phyloP scores from a whole-genome alignment of 2,329 filamentous ascomycete genomes.

The Curvularia spicifera region DNA sequence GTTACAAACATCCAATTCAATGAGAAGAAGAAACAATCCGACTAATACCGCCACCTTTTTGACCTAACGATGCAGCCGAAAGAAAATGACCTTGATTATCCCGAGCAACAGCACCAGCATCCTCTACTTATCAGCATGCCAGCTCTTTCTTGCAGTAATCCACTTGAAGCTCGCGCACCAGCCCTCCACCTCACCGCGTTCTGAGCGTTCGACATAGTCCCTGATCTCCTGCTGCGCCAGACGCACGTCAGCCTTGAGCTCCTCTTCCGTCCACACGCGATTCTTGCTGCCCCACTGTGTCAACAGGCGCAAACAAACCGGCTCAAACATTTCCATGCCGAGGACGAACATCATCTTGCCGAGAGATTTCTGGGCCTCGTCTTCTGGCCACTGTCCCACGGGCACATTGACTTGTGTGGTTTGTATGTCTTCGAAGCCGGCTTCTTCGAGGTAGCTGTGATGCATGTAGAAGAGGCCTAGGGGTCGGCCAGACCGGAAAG shows the following conservation, averaged over 20 bases:
- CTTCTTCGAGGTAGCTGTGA: conserved; percentile 48
- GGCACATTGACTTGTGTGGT: conserved; percentile 50
- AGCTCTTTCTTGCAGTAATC: conserved; percentile 43
- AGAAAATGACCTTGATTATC: not conserved
- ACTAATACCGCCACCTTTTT: not conserved
- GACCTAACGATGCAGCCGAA: not conserved
- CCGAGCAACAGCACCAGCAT: not conserved
- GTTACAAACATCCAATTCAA: not conserved
- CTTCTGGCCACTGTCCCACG: conserved; percentile 42
- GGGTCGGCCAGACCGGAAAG: conserved; percentile 50
- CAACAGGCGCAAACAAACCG: conserved; percentile 35
- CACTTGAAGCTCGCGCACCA: conserved; percentile 49
- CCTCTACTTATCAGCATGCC: conserved; percentile 20
- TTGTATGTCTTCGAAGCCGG: conserved; percentile 54
- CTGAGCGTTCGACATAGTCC: conserved; percentile 34
- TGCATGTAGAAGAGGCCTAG: conserved; percentile 54
- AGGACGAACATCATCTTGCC: conserved; percentile 46
- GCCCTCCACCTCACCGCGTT: conserved; percentile 35
- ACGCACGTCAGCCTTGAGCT: conserved; percentile 32
- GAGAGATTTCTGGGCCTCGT: conserved; percentile 41
- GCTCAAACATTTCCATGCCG: conserved; percentile 44
- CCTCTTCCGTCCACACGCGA: conserved; percentile 38
- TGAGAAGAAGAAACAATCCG: not conserved
- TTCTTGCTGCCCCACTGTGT: conserved; percentile 39
- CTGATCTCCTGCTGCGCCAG: conserved; percentile 36